Evolutionary conservation across 345 rosid genomes (phyloP).

Genomic region (Garcia nutans): DNA sequence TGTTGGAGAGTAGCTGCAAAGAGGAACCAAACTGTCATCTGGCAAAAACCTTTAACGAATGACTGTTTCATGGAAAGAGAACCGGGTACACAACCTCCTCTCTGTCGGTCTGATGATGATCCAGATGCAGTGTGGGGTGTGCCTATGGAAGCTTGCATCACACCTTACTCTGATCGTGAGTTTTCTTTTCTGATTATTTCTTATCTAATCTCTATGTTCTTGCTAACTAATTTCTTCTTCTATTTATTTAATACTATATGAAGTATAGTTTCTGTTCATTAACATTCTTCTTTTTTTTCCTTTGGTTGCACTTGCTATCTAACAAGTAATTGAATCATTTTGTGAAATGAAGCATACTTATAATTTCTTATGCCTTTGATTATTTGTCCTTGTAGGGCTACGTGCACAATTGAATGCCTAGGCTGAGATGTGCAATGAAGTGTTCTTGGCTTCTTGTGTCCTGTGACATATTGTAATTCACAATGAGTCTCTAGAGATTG

Average conservation of each 20-base stretch:
- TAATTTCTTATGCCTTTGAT: background rate
- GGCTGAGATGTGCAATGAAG: background rate
- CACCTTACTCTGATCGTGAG: constrained; percentile 88
- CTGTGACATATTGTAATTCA: background rate
- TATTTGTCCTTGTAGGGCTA: background rate
- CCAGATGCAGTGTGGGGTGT: constrained; percentile 90
- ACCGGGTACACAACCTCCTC: constrained; percentile 85
- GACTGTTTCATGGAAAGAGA: constrained; percentile 83
- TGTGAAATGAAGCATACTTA: background rate
- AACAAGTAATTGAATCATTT: background rate
- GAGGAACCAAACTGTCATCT: constrained; percentile 92
- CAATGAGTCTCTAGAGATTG: background rate
- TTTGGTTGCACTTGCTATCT: background rate
- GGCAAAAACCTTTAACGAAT: constrained; percentile 92
- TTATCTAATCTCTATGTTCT: background rate
- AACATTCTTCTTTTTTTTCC: background rate
- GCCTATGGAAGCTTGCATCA: constrained; percentile 89
- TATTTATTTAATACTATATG: background rate
- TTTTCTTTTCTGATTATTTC: constrained; percentile 19
- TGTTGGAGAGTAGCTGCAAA: constrained; percentile 94
- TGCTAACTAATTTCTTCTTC: background rate
- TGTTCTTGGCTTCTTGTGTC: background rate
- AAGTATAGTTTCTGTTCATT: background rate
- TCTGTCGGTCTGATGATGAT: constrained; percentile 82
- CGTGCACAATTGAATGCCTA: background rate